Percentiles rank a stretch among this genome's conserved stretches.
Conservation (phyloP, 2,329 filamentous ascomycete genomes). For the Penicillium sp. region DNA sequence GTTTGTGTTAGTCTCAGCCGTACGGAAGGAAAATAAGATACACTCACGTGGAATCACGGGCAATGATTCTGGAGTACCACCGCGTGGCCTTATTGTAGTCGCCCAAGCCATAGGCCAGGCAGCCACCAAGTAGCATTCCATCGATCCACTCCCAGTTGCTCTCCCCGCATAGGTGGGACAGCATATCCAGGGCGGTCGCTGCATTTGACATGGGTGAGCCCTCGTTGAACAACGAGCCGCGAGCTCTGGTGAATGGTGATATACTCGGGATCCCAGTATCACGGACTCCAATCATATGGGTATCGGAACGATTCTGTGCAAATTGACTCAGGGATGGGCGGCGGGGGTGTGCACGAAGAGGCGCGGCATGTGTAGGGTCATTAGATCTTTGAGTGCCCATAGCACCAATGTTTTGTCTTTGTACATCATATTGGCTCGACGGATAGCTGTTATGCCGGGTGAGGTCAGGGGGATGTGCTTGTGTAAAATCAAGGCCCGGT, state of each 20-base stretch:
- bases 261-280: slow-evolving; percentile 35
- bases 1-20: slow-evolving; percentile 24
- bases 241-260: slow-evolving; percentile 35
- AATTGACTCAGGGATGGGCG: slow-evolving; percentile 31
- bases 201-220: slow-evolving; percentile 59
- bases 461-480: slow-evolving; percentile 27
- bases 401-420: slow-evolving; percentile 21
- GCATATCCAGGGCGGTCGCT: slow-evolving; percentile 67
- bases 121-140: slow-evolving; percentile 87
- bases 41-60: slow-evolving; percentile 57
- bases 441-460: slow-evolving; percentile 40
- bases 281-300: slow-evolving; percentile 32
- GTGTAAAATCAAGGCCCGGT: slow-evolving; percentile 54
- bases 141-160: slow-evolving; percentile 88
- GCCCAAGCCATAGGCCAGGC: slow-evolving; percentile 85
- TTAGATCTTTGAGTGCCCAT: slow-evolving; percentile 13
- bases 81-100: slow-evolving; percentile 70
- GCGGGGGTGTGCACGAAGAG: slow-evolving; percentile 19
- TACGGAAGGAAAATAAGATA: slow-evolving; percentile 17
- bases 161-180: slow-evolving; percentile 75
- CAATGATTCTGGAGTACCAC: slow-evolving; percentile 59
- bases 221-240: slow-evolving; percentile 34
- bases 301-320: slow-evolving; percentile 27
- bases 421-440: slow-evolving; percentile 37
- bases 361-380: slow-evolving; percentile 18